Evolutionary conservation across 1,284 basidiomycete species (phyloP).

Genomic region (Malassezia furfur): DNA sequence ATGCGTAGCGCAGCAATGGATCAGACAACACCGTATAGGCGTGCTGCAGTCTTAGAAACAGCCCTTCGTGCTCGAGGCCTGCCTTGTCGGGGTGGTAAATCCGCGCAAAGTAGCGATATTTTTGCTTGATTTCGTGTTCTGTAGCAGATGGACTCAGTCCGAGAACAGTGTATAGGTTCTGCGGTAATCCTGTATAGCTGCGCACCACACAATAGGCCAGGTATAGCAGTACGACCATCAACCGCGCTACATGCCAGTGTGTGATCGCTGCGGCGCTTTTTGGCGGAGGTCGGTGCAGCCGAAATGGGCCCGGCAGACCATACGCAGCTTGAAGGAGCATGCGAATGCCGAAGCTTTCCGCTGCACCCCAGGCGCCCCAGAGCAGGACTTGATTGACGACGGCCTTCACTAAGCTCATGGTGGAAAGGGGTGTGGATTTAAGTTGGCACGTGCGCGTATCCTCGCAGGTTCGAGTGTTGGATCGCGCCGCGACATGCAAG

Average conservation of each 20-base stretch:
- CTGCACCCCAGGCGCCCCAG: conserved; percentile 1
- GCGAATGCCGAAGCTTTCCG: background rate
- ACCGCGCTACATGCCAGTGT: conserved; percentile 2
- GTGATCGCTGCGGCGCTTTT: background rate
- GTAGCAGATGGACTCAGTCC: background rate
- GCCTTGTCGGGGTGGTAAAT: conserved; percentile 17
- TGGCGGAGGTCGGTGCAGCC: conserved; percentile 1
- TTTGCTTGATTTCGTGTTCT: conserved; percentile 6
- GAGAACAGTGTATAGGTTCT: background rate
- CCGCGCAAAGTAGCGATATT: conserved; percentile 8
- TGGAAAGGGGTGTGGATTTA: background rate
- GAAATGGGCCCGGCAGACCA: background rate
- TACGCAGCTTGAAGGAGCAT: background rate
- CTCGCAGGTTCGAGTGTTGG: background rate
- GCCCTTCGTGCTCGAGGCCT: background rate
- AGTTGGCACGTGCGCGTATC: conserved; percentile 2
- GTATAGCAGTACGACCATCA: conserved; percentile 1
- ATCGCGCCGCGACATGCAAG: background rate
- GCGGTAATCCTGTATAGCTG: background rate
- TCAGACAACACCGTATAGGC: conserved; percentile 9
- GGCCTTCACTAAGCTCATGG: background rate
- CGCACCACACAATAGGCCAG: background rate
- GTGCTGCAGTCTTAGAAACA: conserved; percentile 4
- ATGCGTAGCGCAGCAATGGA: conserved; percentile 1
- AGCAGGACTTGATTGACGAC: conserved; percentile 1